Evolutionary conservation across 1,139 yeast species (phyloP), one percentile per base, ranked within the genome.

Genomic region (Taphrina sp.): DNA sequence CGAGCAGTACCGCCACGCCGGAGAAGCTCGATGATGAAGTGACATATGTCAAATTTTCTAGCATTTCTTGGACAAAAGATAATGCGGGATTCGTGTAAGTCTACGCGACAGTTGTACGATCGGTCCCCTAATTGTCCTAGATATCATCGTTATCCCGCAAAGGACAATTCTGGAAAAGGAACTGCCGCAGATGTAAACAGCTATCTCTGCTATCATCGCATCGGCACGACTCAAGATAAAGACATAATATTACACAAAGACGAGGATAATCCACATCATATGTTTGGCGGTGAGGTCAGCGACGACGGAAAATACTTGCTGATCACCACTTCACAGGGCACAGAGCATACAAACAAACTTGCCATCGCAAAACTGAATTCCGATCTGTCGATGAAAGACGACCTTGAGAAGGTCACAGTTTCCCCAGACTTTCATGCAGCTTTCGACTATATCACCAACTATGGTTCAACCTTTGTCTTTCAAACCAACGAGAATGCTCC

Each of bases 381-480:
- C 8, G 29, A 23, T 5, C 20, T 42, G n/a, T 20, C 44, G 10
- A 22, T 33, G 23, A 23, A 23, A 4, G 38, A 31, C 19, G 39
- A 49, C 14, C 31, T 86, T 69, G 81, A 82, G 60, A 83, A 80
- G 67, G 77, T 85, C 64, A 89, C 84, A 65, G 87, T 87, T 74
- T 85, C 83, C 64, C 86, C 82, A 68, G 77, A 85, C 61, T 86
- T 86, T 74, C 78, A 86, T 69, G 81, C 90, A 58, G 92, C 86
- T 69, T 86, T 86, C 82, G 74, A 74, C 63, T 80, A 83, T 67
- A 86, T 87, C 65, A 51, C 56, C 17, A 34, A 46, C n/a, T 42
- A 52, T 23, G 51, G 38, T 8, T 33, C 56, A 12, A 42, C 39
- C 29, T 23, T 52, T 17, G 46, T 52, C 33, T 52, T 52, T 26